These are phyloP conservation scores for Colletotrichum sidae DNA, from an alignment of 2,329 filamentous ascomycete genomes.

Conservation along the genomic window DNA sequence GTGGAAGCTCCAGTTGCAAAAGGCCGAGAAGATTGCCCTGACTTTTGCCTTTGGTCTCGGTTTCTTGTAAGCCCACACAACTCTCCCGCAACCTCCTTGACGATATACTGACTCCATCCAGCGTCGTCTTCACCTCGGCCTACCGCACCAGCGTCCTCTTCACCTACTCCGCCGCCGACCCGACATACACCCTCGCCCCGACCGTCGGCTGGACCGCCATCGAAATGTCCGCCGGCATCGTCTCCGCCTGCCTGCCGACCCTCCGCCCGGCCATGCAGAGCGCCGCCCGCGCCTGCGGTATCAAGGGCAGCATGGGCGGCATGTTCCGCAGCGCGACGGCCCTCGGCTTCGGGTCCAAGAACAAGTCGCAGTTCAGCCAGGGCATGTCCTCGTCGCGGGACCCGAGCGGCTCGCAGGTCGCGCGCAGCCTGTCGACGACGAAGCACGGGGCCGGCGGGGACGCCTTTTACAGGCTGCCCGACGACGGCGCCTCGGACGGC, in stretches of 20 bases:
- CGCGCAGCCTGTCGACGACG: slow-evolving; percentile 19
- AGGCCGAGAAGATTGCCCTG: slow-evolving; percentile 55
- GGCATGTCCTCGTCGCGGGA: slow-evolving; percentile 29
- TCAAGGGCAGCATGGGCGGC: slow-evolving; percentile 50
- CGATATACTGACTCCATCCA: slow-evolving; percentile 33
- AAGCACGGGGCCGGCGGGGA: slow-evolving; percentile 34
- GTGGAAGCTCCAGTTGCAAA: slow-evolving; percentile 57
- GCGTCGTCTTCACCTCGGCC: slow-evolving; percentile 59
- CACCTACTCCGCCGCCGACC: slow-evolving; percentile 52
- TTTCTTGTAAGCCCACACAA: slow-evolving; percentile 50
- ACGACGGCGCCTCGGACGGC: slow-evolving; percentile 45
- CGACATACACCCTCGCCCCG: slow-evolving; percentile 59
- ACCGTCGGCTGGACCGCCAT: slow-evolving; percentile 61
- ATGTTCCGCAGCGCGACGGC: slow-evolving; percentile 41
- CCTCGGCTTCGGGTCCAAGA: slow-evolving; percentile 42
- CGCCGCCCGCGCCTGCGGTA: slow-evolving; percentile 53
- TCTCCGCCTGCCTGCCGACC: slow-evolving; percentile 65
- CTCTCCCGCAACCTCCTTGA: neutral
- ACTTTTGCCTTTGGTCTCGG: slow-evolving; percentile 58
- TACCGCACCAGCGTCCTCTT: slow-evolving; percentile 62
- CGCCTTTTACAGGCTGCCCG: slow-evolving; percentile 48
- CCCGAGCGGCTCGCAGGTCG: slow-evolving; percentile 15
- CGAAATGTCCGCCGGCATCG: slow-evolving; percentile 62
- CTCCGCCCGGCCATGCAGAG: slow-evolving; percentile 57
- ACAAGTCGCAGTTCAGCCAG: slow-evolving; percentile 38